Percentiles rank a stretch among this genome's conserved stretches.
Conservation (phyloP, 2,329 filamentous ascomycete species). For the Colletotrichum sp. region DNA sequence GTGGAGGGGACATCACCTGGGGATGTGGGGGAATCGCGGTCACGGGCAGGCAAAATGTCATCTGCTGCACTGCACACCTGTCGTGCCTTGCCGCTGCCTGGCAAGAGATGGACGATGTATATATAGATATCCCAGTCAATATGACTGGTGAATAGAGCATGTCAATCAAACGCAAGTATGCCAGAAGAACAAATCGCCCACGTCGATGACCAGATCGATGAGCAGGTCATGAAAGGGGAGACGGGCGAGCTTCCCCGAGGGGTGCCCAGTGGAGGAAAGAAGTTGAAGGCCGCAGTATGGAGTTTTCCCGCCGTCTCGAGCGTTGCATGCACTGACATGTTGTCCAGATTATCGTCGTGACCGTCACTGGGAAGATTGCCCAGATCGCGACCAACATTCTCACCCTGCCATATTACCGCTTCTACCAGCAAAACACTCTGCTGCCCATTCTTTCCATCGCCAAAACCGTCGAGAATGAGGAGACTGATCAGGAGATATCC, state of each 20-base stretch:
- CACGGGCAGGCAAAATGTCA: conserved; percentile 13
- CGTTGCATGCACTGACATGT: neutral
- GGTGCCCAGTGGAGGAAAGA: conserved; percentile 6
- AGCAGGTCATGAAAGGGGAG: neutral
- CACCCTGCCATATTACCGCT: conserved; percentile 30
- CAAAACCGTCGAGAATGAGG: conserved; percentile 10
- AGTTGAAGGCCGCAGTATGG: conserved; percentile 8
- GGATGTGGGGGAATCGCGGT: neutral
- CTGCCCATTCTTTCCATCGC: conserved; percentile 26
- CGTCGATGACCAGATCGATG: neutral
- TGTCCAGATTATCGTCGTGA: conserved; percentile 6
- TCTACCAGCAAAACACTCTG: conserved; percentile 30
- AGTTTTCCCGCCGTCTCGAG: neutral
- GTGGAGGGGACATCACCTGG: conserved; percentile 9
- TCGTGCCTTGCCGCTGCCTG: neutral
- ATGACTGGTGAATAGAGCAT: neutral
- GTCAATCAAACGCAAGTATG: neutral
- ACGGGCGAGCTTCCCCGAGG: neutral
- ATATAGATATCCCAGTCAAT: neutral
- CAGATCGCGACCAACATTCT: conserved; percentile 18
- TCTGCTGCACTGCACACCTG: neutral
- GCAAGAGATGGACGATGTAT: neutral
- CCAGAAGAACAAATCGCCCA: neutral
- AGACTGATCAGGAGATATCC: conserved; percentile 18
- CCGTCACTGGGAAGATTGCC: conserved; percentile 10